A percentile compares a stretch with the other conserved stretches of the same genome.
These are phyloP conservation scores for Phallus indusiatus DNA, from an alignment of 768 basidiomycete genomes.

Conservation along the genomic window DNA sequence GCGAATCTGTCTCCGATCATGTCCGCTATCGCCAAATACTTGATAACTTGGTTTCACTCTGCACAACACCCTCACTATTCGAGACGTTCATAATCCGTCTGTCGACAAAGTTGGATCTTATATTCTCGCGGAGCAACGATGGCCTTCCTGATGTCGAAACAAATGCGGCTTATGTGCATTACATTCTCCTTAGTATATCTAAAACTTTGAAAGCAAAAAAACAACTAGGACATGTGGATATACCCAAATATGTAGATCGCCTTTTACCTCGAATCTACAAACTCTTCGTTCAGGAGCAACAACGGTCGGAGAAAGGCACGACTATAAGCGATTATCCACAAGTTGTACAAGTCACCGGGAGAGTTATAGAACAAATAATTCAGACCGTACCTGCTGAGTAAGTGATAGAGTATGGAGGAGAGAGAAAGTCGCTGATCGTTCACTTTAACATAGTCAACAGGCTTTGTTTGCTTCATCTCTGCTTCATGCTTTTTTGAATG, in stretches of 20 bases:
- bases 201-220: constrained; percentile 50
- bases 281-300: constrained; percentile 40
- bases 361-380: constrained; percentile 58
- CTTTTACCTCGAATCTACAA: constrained; percentile 66
- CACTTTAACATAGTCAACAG: constrained; percentile 26
- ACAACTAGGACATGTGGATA: constrained; percentile 48
- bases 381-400: constrained; percentile 58
- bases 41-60: constrained; percentile 60
- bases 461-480: constrained; percentile 52
- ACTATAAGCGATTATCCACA: constrained; percentile 33
- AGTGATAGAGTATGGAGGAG: constrained; percentile 23
- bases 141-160: constrained; percentile 40
- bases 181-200: constrained; percentile 63
- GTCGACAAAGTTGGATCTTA: constrained; percentile 61
- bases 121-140: constrained; percentile 35
- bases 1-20: constrained; percentile 46
- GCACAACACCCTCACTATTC: constrained; percentile 68
- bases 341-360: constrained; percentile 51
- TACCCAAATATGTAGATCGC: constrained; percentile 70
- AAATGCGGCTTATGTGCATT: constrained; percentile 75
- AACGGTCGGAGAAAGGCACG: constrained; percentile 15
- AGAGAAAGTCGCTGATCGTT: no score
- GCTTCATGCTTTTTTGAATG: constrained; percentile 47
- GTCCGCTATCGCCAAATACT: constrained; percentile 59
- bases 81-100: constrained; percentile 74